Conservation (phyloP, 2,329 filamentous ascomycete genomes). For the Nannizzia gypsea region DNA sequence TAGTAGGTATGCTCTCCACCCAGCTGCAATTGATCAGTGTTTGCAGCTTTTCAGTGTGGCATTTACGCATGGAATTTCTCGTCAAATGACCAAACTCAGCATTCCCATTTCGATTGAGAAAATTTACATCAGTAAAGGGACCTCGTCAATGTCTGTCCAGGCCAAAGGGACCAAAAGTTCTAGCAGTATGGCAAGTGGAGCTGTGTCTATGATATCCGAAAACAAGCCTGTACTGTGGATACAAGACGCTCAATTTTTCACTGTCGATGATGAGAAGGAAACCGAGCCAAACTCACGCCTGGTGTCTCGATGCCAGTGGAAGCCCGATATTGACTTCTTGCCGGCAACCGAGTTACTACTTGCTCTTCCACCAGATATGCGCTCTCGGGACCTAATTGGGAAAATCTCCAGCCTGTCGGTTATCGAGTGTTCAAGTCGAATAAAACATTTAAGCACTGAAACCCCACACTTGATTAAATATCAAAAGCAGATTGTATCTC, state of each 20-base stretch:
- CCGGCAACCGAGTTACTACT: neutral
- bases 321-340: neutral
- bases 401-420: neutral
- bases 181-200: neutral
- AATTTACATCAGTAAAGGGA: neutral
- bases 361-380: neutral
- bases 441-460: neutral
- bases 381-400: neutral
- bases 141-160: neutral
- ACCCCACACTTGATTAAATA: neutral
- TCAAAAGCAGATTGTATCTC: neutral
- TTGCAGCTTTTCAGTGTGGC: slow-evolving; percentile 9
- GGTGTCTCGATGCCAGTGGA: neutral
- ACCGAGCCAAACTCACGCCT: neutral
- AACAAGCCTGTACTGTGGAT: neutral
- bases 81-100: neutral
- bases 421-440: neutral
- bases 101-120: neutral
- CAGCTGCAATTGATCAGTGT: slow-evolving; percentile 17
- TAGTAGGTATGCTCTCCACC: slow-evolving; percentile 13
- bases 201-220: neutral
- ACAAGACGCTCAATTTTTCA: neutral
- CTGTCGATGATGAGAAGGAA: neutral
- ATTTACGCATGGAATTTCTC: neutral
- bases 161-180: neutral